Percentiles rank a stretch among this genome's conserved stretches.
phyloP scores from a whole-genome alignment of 208 protist species.

The Leishmania turanica region DNA sequence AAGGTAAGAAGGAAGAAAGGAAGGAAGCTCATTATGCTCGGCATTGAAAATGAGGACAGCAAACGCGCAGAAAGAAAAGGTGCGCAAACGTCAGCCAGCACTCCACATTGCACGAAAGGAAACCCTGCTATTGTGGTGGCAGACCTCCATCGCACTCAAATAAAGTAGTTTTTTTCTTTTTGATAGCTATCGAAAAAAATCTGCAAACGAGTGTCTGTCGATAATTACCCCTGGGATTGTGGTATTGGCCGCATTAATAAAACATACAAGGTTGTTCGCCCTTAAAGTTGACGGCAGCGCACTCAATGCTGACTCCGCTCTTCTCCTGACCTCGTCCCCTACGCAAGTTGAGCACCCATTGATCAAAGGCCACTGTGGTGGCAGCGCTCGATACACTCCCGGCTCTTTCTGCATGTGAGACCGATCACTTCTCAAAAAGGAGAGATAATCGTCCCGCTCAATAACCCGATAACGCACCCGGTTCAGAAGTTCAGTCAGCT shows the following conservation, averaged over 20 bases:
- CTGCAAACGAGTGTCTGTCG: conserved; percentile 19
- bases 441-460: conserved; percentile 26
- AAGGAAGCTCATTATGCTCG: neutral
- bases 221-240: conserved; percentile 33
- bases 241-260: conserved; percentile 44
- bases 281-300: neutral
- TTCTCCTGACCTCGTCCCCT: neutral
- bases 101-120: neutral
- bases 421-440: conserved; percentile 39
- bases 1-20: neutral
- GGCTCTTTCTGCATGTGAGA: conserved; percentile 34
- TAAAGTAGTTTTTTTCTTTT: conserved; percentile 5
- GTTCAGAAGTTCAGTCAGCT: conserved; percentile 13
- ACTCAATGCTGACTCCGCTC: conserved; percentile 5
- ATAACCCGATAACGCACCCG: conserved; percentile 36
- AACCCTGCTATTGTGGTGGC: neutral
- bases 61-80: neutral
- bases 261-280: conserved; percentile 40
- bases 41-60: neutral
- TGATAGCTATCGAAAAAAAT: conserved; percentile 11
- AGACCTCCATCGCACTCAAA: neutral
- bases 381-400: conserved; percentile 22
- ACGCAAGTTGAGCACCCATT: conserved; percentile 6
- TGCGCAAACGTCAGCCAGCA: neutral
- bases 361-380: conserved; percentile 27